Base-by-base conservation (phyloP, 768 basidiomycete genomes). In the Agrocybe praecox region DNA sequence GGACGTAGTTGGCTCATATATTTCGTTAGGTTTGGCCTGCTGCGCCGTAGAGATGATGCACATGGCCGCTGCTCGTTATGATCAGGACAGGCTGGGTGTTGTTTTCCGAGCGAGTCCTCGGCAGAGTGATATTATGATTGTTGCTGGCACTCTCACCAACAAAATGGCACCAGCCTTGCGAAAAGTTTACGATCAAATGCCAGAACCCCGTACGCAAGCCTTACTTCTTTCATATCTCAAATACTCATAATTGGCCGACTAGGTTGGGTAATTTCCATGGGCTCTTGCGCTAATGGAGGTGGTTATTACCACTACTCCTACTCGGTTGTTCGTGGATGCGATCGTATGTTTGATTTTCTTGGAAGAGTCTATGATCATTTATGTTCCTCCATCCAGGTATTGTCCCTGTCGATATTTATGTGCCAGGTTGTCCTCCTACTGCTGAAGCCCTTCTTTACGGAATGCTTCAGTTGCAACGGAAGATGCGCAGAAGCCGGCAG, bases 21-120 rank as follows among this genome's bases (percentile, higher is more conserved):
- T 56, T 29, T 59, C 42, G 17, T 49, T 43, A 91, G 94, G 96
- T 76, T 85, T 99, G 50, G 97, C 97, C 5, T 99, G 97, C 73
- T 99, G 97, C 73, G 97, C 97, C 21, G 97, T 99, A 29, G 97
- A 99, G 78, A 93, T 94, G 91, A 98, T 97, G 96, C 97, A 99
- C 79, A 96, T 98, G 95, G 97, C 97, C 49, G 96, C 97, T 42
- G 93, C 97, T 17, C 88, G 97, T 56, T 99, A 98, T 72, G 97
- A 99, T 74, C 97, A 98, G 72, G 97, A 99, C 72, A 86, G 97
- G 58, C 79, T 99, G 29, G 97, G 97, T 61, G 88, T 98, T 55
- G 92, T 99, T 42, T 99, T 99, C 80, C 94, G 97, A 78, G 97
- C 96, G n/a, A 94, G 90, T 78, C 97, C 97, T 45, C 89, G 97